A percentile compares a stretch with the other conserved stretches of the same genome.
Evolutionary conservation across 495 filamentous ascomycete genomes (phyloP).

Genomic region (Xylaria bambusicola): DNA sequence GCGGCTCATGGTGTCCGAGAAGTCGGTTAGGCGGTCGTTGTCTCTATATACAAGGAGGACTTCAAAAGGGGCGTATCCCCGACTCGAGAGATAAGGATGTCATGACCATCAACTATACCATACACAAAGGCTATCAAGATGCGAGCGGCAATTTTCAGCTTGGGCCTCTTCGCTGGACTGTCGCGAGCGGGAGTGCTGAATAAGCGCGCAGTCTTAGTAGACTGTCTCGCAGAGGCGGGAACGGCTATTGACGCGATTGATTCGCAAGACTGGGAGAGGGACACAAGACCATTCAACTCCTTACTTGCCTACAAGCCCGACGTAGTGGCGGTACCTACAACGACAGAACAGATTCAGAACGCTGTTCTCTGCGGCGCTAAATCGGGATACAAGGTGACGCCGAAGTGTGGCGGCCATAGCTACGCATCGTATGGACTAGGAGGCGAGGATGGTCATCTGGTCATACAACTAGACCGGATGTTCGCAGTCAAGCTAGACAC

Average conservation of each 20-base stretch:
- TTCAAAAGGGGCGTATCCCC: slow-evolving; percentile 19
- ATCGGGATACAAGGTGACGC: slow-evolving; percentile 43
- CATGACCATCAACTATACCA: background rate
- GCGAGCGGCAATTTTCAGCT: slow-evolving; percentile 25
- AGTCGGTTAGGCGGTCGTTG: background rate
- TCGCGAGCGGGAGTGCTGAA: slow-evolving; percentile 24
- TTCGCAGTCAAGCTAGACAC: slow-evolving; percentile 42
- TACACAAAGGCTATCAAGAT: slow-evolving; percentile 19
- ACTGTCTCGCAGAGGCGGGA: slow-evolving; percentile 40
- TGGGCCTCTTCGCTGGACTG: slow-evolving; percentile 29
- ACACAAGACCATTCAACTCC: slow-evolving; percentile 44
- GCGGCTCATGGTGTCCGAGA: slow-evolving; percentile 4
- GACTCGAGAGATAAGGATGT: background rate
- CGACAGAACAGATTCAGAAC: slow-evolving; percentile 41
- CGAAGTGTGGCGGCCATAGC: slow-evolving; percentile 50
- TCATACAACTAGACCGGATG: slow-evolving; percentile 48
- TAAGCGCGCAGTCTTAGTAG: slow-evolving; percentile 39
- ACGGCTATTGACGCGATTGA: slow-evolving; percentile 35
- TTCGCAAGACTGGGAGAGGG: slow-evolving; percentile 42
- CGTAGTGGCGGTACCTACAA: slow-evolving; percentile 45
- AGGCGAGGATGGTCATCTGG: slow-evolving; percentile 49
- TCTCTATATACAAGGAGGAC: background rate
- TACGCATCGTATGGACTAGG: slow-evolving; percentile 50
- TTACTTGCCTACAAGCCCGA: slow-evolving; percentile 40
- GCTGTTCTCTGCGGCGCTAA: slow-evolving; percentile 45